Conservation (phyloP, 345 rosid species). For the Carallia brachiata region DNA sequence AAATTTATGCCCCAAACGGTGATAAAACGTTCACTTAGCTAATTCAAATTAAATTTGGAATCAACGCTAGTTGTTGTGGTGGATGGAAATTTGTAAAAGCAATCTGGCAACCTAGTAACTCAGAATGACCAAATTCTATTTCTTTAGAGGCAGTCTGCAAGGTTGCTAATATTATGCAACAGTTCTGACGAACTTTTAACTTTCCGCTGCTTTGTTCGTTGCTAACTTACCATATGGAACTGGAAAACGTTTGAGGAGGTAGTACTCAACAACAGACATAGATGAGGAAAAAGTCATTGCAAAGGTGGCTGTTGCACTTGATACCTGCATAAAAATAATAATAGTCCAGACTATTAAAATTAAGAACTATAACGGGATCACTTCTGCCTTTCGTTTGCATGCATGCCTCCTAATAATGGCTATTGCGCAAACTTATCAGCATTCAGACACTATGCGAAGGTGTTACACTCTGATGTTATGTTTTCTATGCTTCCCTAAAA, state of each 20-base stretch:
- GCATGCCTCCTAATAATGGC: neutral
- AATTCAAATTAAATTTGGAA: too few relatives aligned
- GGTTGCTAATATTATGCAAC: neutral
- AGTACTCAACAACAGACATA: conserved; percentile 59
- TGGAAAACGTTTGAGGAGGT: conserved; percentile 55
- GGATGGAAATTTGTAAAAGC: neutral
- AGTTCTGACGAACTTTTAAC: neutral
- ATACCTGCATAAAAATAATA: conserved; percentile 33
- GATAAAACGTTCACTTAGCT: too few relatives aligned
- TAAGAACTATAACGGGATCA: neutral
- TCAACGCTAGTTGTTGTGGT: neutral
- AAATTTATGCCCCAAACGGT: neutral
- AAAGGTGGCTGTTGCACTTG: conserved; percentile 61
- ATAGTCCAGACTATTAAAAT: neutral
- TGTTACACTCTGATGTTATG: too few relatives aligned
- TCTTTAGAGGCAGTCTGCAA: neutral
- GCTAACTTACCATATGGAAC: conserved; percentile 42
- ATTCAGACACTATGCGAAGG: too few relatives aligned
- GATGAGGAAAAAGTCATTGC: conserved; percentile 59
- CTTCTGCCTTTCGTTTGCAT: neutral
- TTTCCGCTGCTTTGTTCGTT: neutral
- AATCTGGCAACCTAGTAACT: neutral
- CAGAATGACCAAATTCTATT: neutral
- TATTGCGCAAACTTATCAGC: too few relatives aligned
- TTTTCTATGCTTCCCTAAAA: too few relatives aligned